Conservation (phyloP, 805 yeast genomes). For the Teunomyces stri region DNA sequence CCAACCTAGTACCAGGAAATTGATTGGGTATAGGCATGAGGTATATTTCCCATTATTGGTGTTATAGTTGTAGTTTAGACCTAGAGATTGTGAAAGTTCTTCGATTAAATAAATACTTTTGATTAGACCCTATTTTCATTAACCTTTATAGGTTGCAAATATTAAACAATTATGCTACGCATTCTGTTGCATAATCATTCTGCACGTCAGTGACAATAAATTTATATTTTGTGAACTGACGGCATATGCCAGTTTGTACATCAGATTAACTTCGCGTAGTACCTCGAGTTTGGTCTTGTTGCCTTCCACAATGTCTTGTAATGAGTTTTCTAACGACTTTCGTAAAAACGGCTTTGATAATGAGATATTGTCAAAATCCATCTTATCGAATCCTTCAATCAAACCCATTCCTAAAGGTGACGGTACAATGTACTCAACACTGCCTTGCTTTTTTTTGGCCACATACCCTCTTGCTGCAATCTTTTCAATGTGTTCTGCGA, state of each 20-base stretch:
- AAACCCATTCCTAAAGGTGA: conserved; percentile 81
- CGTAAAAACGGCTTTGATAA: conserved; percentile 88
- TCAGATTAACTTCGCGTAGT: conserved; percentile 47
- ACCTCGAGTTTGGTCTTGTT: conserved; percentile 51
- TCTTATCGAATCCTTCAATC: conserved; percentile 81
- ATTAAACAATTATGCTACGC: conserved; percentile 1
- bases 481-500: conserved; percentile 94
- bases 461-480: conserved; percentile 68
- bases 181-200: conserved; percentile 8
- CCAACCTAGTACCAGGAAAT: too few relatives aligned
- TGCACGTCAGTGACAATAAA: conserved; percentile 27
- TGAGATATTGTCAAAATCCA: conserved; percentile 68
- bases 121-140: too few relatives aligned
- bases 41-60: too few relatives aligned
- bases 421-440: conserved; percentile 59
- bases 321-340: conserved; percentile 64
- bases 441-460: conserved; percentile 36
- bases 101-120: too few relatives aligned
- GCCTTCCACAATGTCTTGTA: conserved; percentile 72
- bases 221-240: conserved; percentile 42
- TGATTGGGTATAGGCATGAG: too few relatives aligned
- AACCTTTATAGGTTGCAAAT: too few relatives aligned
- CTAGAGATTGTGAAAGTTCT: too few relatives aligned
- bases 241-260: conserved; percentile 62
- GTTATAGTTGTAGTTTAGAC: too few relatives aligned